Base-by-base conservation (phyloP, 2,329 filamentous ascomycete species). In the Triangularia verruculosa region DNA sequence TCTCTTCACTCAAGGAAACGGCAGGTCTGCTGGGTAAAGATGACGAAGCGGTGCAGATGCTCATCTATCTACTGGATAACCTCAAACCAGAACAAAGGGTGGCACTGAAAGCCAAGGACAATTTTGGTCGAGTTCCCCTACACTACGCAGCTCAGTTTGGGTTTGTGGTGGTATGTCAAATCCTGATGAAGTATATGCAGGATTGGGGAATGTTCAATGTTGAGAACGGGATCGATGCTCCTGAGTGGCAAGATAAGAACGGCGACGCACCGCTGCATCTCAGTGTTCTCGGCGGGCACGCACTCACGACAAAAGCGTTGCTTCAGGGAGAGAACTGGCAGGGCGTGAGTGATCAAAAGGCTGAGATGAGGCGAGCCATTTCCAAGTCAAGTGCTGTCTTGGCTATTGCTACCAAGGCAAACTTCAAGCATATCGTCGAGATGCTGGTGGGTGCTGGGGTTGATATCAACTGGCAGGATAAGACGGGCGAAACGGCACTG, bases 101-200 rank as follows among this genome's bases (percentile, higher is more conserved):
- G 12, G 89, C 89, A 0, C 79, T 98, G 11, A 80, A 84, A 57
- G 84, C 85, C 12, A 87, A 84, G 64, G 94, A 98, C 76, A 83
- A 87, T 0, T 90, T 94, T 65, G 93, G 92, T 2, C 89, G 94
- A 4, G 83, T 94, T 13, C 93, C 94, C 1, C 82, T 98, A 11
- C 94, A 98, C 74, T 97, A 97, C 73, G 93, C 93, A 2, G 94
- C 95, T 0, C 93, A 98, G 74, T 97, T 96, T 73, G 95, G 95
- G 2, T 93, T 97, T 70, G 91, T 95, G 3, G 86, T 92, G n/a
- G 89, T 97, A 9, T 97, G 92, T 72, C 85, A 96, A 73, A 83
- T 93, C 24, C 85, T 98, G 69, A 93, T 97, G 79, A 87, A 89
- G 67, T 89, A 90, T 71, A 93, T 99, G 88, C 91, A 94, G 73